Base-by-base conservation (phyloP, 2,329 filamentous ascomycete genomes). In the Diaporthe destruens region DNA sequence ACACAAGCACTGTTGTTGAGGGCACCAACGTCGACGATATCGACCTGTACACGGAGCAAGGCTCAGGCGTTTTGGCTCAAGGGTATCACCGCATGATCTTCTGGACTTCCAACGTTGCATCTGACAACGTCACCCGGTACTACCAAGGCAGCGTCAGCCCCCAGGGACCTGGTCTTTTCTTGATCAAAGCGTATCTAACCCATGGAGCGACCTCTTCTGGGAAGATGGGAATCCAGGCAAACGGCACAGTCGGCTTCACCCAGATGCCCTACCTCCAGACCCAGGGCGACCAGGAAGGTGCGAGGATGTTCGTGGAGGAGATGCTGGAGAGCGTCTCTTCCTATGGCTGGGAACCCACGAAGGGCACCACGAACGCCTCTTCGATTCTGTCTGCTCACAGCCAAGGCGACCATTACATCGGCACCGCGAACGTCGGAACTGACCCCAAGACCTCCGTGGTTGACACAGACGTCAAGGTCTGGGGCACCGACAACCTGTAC, bases 401-500 rank as follows among this genome's bases (percentile, higher is more conserved):
- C 44, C 44, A 51, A 7, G 61, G 61, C 49, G 86, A 86, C 76
- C 87, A 89, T 80, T 89, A 87, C 84, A 86, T 88, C 71, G 85
- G 89, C 49, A 91, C 89, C 0, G 86, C 87, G 65, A 92, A 91
- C 79, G 85, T 92, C 76, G 90, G 90, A 16, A 82, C 81, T 0
- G 85, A 89, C 71, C 86, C 87, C 11, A 75, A 80, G 65, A 86
- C 84, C 8, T 83, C 89, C 1, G 91, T 93, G 2, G 90, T 92
- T 1, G 91, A 92, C 76, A 79, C 85, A 14, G 84, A 92, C 80
- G 88, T 89, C 71, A 89, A 87, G 80, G 89, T 93, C 7, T 92
- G 89, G 77, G 91, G 90, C 49, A 92, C 88, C 0, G 89, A 92
- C 77, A 92, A 93, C 80, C 83, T 92, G 56, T 92, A 90, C 77